phyloP scores from a whole-genome alignment of 768 basidiomycete genomes.

The Collybia sp. region DNA sequence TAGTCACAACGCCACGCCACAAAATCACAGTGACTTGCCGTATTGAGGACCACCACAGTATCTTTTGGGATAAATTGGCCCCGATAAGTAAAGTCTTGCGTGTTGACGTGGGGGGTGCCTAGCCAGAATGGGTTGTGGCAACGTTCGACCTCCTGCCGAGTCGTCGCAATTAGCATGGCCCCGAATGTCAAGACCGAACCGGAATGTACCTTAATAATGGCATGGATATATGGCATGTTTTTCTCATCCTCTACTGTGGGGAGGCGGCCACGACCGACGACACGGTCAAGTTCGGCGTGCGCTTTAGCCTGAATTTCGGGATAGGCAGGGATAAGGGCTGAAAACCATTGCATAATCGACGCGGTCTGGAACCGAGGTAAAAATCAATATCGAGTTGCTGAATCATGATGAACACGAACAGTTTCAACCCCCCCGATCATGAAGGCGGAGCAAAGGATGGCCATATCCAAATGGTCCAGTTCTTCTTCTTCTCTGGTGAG shows the following conservation, averaged over 20 bases:
- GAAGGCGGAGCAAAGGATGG: constrained; percentile 32
- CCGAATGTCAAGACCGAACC: neutral
- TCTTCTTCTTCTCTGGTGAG: constrained; percentile 25
- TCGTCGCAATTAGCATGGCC: neutral
- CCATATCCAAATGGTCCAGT: constrained; percentile 32
- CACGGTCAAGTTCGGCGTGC: constrained; percentile 24
- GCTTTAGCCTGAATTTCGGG: constrained; percentile 20
- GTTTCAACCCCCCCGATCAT: constrained; percentile 39
- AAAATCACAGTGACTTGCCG: constrained; percentile 11
- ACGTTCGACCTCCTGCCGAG: constrained; percentile 23
- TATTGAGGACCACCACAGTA: constrained; percentile 31
- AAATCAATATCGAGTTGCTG: neutral
- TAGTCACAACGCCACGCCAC: neutral
- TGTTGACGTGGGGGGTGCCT: constrained; percentile 30
- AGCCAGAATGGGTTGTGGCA: constrained; percentile 33
- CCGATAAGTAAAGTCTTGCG: constrained; percentile 33
- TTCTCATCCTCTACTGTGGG: constrained; percentile 24
- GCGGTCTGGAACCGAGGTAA: constrained; percentile 18
- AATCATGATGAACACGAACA: constrained; percentile 15
- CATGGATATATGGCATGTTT: constrained; percentile 28
- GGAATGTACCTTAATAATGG: constrained; percentile 21
- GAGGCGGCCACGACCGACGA: constrained; percentile 20
- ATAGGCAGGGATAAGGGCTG: constrained; percentile 25
- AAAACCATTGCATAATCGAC: constrained; percentile 30
- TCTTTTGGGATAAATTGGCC: constrained; percentile 35